Percentiles rank a stretch among this genome's conserved stretches.
Evolutionary conservation across 345 rosid species (phyloP).

Genomic region (Arabidopsis arenosa): DNA sequence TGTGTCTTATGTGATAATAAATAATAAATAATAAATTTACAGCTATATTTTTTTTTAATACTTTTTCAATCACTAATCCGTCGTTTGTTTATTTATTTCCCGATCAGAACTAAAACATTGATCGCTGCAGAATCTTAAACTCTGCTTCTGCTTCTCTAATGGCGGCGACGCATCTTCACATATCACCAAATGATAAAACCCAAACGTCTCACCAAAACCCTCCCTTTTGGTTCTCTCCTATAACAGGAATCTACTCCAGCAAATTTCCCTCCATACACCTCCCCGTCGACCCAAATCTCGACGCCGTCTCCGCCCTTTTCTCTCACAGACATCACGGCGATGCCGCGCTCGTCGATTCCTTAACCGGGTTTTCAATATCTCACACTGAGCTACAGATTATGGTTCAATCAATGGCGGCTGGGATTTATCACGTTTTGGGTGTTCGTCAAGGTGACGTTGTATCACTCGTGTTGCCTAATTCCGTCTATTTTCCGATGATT

Average conservation of each 20-base stretch:
- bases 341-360: constrained; percentile 63
- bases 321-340: constrained; percentile 53
- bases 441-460: constrained; percentile 70
- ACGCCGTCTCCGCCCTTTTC: constrained; percentile 68
- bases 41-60: too few relatives aligned
- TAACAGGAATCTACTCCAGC: constrained; percentile 66
- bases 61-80: too few relatives aligned
- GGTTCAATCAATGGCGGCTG: constrained; percentile 63
- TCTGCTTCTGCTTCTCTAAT: constrained; percentile 8
- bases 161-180: constrained; percentile 39
- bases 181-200: constrained; percentile 27
- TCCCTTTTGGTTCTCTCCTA: constrained; percentile 44
- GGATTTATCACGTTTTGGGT: constrained; percentile 55
- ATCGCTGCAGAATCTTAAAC: not conserved
- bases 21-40: too few relatives aligned
- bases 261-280: constrained; percentile 53
- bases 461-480: constrained; percentile 70
- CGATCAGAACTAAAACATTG: not conserved
- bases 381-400: constrained; percentile 53
- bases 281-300: constrained; percentile 61
- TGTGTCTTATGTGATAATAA: too few relatives aligned
- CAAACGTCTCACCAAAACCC: constrained; percentile 26
- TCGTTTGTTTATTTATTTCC: not conserved
- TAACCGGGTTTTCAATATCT: constrained; percentile 67
- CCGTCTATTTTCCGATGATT: constrained; percentile 63